Evolutionary conservation across 2,329 filamentous ascomycete species (phyloP).

Genomic region (Fonsecaea multimorphosa): DNA sequence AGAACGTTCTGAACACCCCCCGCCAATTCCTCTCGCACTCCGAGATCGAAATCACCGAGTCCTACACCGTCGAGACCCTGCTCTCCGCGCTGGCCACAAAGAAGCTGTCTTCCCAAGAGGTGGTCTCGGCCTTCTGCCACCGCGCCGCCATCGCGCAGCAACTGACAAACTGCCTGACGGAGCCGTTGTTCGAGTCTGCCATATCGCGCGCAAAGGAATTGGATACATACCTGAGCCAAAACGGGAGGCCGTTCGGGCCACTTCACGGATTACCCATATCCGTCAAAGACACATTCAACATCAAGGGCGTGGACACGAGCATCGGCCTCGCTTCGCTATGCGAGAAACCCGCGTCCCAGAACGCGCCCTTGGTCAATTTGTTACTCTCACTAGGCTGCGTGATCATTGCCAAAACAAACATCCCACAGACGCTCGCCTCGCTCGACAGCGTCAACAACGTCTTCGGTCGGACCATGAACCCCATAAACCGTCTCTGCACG

Average conservation of each 20-base stretch:
- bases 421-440: conserved; percentile 64
- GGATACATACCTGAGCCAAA: conserved; percentile 44
- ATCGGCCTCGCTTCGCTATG: conserved; percentile 67
- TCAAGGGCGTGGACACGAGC: conserved; percentile 59
- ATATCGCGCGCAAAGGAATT: conserved; percentile 47
- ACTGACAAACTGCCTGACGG: conserved; percentile 46
- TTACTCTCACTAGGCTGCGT: conserved; percentile 67
- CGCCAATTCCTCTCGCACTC: conserved; percentile 58
- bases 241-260: conserved; percentile 45
- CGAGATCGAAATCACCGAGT: conserved; percentile 63
- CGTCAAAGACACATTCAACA: conserved; percentile 44
- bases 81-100: conserved; percentile 45
- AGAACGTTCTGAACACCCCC: conserved; percentile 57
- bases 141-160: conserved; percentile 44
- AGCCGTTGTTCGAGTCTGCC: conserved; percentile 47
- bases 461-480: conserved; percentile 65
- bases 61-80: conserved; percentile 53
- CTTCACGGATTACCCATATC: conserved; percentile 50
- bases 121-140: conserved; percentile 63
- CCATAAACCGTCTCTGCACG: conserved; percentile 64
- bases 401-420: conserved; percentile 73
- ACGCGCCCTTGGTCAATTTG: conserved; percentile 64
- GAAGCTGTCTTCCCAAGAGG: conserved; percentile 51
- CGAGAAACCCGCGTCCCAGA: conserved; percentile 61
- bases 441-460: conserved; percentile 67